These are phyloP conservation scores for Talaromyces marneffei DNA, from an alignment of 2,329 filamentous ascomycete genomes.

Conservation along the genomic window DNA sequence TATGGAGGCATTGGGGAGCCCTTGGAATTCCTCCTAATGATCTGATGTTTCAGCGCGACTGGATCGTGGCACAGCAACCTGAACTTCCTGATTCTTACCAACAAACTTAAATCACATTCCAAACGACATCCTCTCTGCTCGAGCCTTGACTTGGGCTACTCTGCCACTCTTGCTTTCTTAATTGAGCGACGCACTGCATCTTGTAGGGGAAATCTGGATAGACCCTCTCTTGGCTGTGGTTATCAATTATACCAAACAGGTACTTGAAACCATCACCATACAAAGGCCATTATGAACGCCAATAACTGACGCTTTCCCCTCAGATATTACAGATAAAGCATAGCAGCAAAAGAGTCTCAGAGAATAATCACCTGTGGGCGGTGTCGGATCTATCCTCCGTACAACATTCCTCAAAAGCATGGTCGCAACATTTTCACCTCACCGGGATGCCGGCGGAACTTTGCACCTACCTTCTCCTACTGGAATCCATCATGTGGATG, in stretches of 20 bases:
- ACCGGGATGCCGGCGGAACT: slow-evolving; percentile 60
- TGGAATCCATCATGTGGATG: slow-evolving; percentile 73
- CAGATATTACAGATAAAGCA: not conserved
- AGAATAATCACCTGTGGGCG: not conserved
- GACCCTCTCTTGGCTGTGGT: not conserved
- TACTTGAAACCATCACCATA: not conserved
- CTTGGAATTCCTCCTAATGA: slow-evolving; percentile 21
- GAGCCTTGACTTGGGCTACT: slow-evolving; percentile 15
- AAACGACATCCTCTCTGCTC: not conserved
- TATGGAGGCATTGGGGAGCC: slow-evolving; percentile 15
- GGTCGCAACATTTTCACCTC: slow-evolving; percentile 46
- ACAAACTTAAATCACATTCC: slow-evolving; percentile 1
- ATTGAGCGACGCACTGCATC: not conserved
- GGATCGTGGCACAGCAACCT: slow-evolving; percentile 8
- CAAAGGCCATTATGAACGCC: not conserved
- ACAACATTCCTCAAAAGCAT: slow-evolving; percentile 25
- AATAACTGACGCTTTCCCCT: not conserved
- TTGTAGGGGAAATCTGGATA: not conserved
- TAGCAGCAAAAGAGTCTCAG: not conserved
- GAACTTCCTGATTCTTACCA: not conserved
- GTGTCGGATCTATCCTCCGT: not conserved
- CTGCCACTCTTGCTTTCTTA: slow-evolving; percentile 13
- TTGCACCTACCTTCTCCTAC: slow-evolving; percentile 83
- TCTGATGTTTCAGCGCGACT: slow-evolving; percentile 23
- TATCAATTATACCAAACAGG: not conserved